phyloP scores from a whole-genome alignment of 2,329 filamentous ascomycete genomes.

The Aspergillaceae sp. region DNA sequence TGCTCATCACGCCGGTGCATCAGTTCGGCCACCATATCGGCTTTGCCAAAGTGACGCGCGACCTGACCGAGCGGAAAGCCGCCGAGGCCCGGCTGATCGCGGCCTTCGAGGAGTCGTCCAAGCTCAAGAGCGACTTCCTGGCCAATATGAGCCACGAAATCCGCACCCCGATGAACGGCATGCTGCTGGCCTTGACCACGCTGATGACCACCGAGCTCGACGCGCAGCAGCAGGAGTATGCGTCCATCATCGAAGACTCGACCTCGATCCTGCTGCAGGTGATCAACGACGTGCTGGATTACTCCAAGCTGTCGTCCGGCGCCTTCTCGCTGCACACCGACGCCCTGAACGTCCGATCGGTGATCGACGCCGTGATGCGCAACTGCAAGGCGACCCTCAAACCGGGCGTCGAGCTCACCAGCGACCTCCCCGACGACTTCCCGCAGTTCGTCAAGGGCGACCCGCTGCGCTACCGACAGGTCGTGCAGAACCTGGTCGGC shows the following conservation, averaged over 20 bases:
- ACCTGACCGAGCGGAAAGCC: constrained; percentile 48
- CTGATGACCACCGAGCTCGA: constrained; percentile 48
- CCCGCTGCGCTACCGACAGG: constrained; percentile 52
- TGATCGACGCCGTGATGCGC: constrained; percentile 43
- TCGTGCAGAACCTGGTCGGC: constrained; percentile 53
- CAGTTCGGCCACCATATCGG: constrained; percentile 46
- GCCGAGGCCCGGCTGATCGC: constrained; percentile 48
- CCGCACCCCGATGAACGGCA: constrained; percentile 56
- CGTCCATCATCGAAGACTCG: constrained; percentile 52
- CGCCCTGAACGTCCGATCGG: constrained; percentile 40
- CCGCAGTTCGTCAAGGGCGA: constrained; percentile 48
- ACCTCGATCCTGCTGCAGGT: constrained; percentile 51
- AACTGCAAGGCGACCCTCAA: constrained; percentile 42
- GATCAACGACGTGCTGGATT: constrained; percentile 60
- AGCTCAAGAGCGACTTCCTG: constrained; percentile 53
- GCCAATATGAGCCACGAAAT: constrained; percentile 59
- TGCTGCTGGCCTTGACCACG: constrained; percentile 52
- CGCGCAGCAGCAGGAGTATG: constrained; percentile 48
- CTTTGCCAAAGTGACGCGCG: constrained; percentile 52
- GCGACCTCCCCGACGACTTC: constrained; percentile 38
- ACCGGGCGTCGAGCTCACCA: constrained; percentile 40
- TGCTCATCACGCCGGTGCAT: constrained; percentile 51
- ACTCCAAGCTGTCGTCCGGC: constrained; percentile 55
- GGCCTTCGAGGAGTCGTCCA: constrained; percentile 55
- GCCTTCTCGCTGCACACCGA: constrained; percentile 50